Conservation (phyloP, 768 basidiomycete species). For the Phaeolepiota aurea region DNA sequence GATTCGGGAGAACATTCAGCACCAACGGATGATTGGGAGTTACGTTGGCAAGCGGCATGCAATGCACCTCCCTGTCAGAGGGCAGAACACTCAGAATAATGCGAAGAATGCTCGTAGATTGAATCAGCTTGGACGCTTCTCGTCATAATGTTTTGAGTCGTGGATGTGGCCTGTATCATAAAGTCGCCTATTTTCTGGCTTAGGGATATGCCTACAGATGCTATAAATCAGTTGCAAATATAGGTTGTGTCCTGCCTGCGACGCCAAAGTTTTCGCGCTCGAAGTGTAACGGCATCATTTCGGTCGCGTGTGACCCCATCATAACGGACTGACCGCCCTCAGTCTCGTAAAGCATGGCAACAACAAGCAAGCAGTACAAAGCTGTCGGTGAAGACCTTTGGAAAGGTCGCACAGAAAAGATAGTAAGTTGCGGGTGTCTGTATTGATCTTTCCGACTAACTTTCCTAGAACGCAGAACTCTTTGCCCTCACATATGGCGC, state of each 20-base stretch:
- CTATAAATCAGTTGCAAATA: no score
- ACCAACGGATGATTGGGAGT: slow-evolving; percentile 89
- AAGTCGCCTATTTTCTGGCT: background rate
- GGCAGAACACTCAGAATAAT: slow-evolving; percentile 88
- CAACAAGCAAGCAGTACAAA: slow-evolving; percentile 79
- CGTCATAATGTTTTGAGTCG: slow-evolving; percentile 4
- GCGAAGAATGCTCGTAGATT: slow-evolving; percentile 86
- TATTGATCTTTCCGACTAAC: slow-evolving; percentile 9
- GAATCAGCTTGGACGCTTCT: slow-evolving; percentile 70
- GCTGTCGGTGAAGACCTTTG: slow-evolving; percentile 90
- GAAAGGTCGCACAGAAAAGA: slow-evolving; percentile 93
- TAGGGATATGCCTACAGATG: no score
- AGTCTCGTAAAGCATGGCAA: slow-evolving; percentile 52
- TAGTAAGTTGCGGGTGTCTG: slow-evolving; percentile 45
- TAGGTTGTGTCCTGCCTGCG: no score
- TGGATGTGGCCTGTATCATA: background rate
- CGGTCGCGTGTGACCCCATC: no score
- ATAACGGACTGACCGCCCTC: no score
- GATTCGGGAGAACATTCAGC: slow-evolving; percentile 85
- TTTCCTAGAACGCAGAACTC: slow-evolving; percentile 84
- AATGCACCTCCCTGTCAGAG: slow-evolving; percentile 88
- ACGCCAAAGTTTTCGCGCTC: no score
- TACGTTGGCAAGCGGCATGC: slow-evolving; percentile 92
- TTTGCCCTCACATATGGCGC: slow-evolving; percentile 97
- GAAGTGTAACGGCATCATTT: no score